Conservation (phyloP, 2,329 filamentous ascomycete genomes). For the Ciborinia camelliae region DNA sequence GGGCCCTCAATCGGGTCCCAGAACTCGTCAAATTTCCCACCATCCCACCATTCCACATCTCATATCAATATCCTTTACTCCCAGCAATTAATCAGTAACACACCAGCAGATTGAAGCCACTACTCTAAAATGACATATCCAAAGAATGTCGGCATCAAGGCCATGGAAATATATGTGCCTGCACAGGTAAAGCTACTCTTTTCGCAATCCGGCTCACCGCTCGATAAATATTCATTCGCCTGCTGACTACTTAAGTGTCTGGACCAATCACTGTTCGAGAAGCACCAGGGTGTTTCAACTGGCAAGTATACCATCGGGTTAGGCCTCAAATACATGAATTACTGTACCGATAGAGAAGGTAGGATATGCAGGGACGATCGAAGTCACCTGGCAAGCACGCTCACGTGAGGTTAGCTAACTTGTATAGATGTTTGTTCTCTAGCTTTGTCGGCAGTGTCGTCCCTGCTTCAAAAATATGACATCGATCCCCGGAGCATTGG, state of each 20-base stretch:
- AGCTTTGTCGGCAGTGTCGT: constrained; percentile 71
- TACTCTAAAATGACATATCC: constrained; percentile 50
- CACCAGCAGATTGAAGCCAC: too few relatives aligned
- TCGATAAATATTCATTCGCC: background rate
- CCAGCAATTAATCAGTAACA: too few relatives aligned
- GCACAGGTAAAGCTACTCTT: constrained; percentile 65
- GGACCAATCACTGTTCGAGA: constrained; percentile 77
- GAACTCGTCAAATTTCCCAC: too few relatives aligned
- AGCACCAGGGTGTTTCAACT: constrained; percentile 75
- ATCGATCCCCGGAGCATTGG: constrained; percentile 76
- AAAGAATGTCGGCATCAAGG: constrained; percentile 87
- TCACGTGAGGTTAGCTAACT: background rate
- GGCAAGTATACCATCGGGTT: constrained; percentile 91
- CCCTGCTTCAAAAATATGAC: constrained; percentile 77
- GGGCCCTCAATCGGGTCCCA: too few relatives aligned
- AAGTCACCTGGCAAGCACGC: background rate
- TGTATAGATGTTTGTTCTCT: constrained; percentile 81
- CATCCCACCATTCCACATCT: too few relatives aligned
- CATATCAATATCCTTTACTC: too few relatives aligned
- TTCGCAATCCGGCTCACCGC: too few relatives aligned
- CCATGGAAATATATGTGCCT: constrained; percentile 86
- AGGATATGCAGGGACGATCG: constrained; percentile 31
- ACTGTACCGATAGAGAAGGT: constrained; percentile 88
- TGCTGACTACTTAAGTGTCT: constrained; percentile 61
- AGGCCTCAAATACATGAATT: constrained; percentile 87